Evolutionary conservation across 73 alveolate genomes (phyloP), one percentile per base, ranked within the genome.

Genomic region (Paramecium pentaurelia): DNA sequence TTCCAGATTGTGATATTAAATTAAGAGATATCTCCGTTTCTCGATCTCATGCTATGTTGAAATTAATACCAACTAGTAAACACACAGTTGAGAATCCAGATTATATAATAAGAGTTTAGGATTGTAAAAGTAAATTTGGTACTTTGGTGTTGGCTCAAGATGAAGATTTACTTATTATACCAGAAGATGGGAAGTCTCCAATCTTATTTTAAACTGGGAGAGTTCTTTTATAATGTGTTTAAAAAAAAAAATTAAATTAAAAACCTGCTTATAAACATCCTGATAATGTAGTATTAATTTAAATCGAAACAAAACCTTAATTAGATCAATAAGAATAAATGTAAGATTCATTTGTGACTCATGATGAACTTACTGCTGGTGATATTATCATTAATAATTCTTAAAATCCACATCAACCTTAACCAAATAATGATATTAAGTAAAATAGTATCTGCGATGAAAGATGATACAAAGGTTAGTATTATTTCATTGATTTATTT

Each of bases 21-120:
- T 94, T 97, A n/a, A 92, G 91, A 27, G 99, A 97, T 85, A 97
- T 97, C 38, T 92, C 97, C 5, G 99, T 97, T 20, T 95, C 98
- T 25, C 83, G 99, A 47, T 85, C 87, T 60, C 99, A 97, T 92
- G 98, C 98, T 10, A 47, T 83, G 27, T 70, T 97, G 4, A 96
- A 40, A 44, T 47, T 80, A 7, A 80, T 80, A 44, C 49, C 47
- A 3, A 80, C 71, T 2, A 36, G 22, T 11, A 80, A 80, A 20
- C 73, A 40, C 27, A 44, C 91, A 25, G 77, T 10, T 25, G 77
- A 80, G 5, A 20, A 80, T 45, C 73, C 73, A 44, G 90, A 92
- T 37, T 85, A 77, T 47, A 85, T n/a, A 25, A 73, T 93, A 45
- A 47, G 86, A 25, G 60, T 97, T 20, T 92, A 93, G 71, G 99